phyloP scores from a whole-genome alignment of 257 asterid species.

The Nicotiana paniculata region DNA sequence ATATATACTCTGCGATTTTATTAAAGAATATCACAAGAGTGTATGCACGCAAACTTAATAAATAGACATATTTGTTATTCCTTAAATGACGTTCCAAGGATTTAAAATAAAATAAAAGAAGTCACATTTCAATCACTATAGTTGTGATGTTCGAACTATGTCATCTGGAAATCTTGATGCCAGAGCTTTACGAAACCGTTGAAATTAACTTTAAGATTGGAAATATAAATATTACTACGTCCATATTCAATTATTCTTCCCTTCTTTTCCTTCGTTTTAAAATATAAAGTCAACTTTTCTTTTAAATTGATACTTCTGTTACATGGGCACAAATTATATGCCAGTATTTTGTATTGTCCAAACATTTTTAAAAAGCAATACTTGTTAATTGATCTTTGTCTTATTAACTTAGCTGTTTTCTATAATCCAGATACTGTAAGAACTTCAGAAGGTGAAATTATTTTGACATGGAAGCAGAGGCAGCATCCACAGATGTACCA shows the following conservation, averaged over 20 bases:
- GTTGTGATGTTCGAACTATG: not conserved
- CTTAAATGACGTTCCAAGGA: not conserved
- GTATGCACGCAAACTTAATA: not conserved
- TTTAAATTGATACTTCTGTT: not conserved
- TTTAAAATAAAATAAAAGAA: not conserved
- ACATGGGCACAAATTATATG: not conserved
- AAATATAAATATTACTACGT: not conserved
- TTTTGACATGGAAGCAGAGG: conserved; percentile 53
- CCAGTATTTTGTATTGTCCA: not conserved
- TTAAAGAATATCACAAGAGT: not conserved
- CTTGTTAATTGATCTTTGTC: not conserved
- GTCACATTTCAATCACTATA: not conserved
- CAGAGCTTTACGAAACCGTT: not conserved
- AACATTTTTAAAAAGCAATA: not conserved
- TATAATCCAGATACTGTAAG: conserved; percentile 9
- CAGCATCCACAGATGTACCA: conserved; percentile 33
- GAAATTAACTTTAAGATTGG: not conserved
- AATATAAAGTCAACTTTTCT: not conserved
- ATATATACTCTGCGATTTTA: not conserved
- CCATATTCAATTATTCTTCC: not conserved
- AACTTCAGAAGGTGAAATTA: conserved; percentile 7
- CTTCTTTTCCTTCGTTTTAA: not conserved
- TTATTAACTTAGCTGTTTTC: not conserved
- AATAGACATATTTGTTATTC: not conserved
- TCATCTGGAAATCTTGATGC: not conserved